Evolutionary conservation across 164 flowering plant genomes (phyloP).

Genomic region (Tetracentron sinense): DNA sequence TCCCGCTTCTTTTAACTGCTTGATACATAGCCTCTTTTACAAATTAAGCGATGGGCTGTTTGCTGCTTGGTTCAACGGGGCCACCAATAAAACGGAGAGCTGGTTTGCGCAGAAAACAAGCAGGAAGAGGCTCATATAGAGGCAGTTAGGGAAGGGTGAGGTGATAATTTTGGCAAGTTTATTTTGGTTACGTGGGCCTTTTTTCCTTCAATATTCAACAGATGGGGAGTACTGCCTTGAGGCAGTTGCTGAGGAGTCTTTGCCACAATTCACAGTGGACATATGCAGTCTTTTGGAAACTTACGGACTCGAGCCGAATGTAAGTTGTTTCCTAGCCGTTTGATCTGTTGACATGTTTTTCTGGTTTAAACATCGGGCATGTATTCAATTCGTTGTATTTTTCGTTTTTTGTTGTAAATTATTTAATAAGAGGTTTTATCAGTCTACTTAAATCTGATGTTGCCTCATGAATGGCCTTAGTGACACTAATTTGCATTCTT

Average conservation of each 20-base stretch:
- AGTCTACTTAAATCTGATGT: too few species aligned
- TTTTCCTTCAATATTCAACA: conserved; percentile 4
- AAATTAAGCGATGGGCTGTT: conserved; percentile 28
- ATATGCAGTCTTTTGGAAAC: conserved; percentile 91
- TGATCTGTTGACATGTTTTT: not conserved
- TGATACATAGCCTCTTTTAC: not conserved
- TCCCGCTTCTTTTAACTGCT: conserved; percentile 3
- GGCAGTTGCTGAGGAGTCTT: conserved; percentile 55
- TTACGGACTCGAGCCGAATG: conserved; percentile 40
- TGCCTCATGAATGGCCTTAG: not conserved
- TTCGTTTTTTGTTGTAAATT: not conserved
- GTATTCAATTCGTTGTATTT: too few species aligned
- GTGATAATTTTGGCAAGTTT: conserved; percentile 13
- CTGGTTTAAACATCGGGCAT: not conserved
- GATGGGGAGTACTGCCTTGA: conserved; percentile 51
- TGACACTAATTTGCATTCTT: not conserved
- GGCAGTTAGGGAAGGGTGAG: conserved; percentile 54
- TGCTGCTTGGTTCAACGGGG: conserved; percentile 43
- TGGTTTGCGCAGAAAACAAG: conserved; percentile 70
- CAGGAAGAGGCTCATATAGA: conserved; percentile 79
- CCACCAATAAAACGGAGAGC: conserved; percentile 72
- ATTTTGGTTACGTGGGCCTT: conserved; percentile 6
- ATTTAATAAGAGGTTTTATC: not conserved
- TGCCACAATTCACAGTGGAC: conserved; percentile 66
- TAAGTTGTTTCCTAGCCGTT: conserved; percentile 36